phyloP scores from a whole-genome alignment of 495 filamentous ascomycete genomes.

The Patellaria atrata region DNA sequence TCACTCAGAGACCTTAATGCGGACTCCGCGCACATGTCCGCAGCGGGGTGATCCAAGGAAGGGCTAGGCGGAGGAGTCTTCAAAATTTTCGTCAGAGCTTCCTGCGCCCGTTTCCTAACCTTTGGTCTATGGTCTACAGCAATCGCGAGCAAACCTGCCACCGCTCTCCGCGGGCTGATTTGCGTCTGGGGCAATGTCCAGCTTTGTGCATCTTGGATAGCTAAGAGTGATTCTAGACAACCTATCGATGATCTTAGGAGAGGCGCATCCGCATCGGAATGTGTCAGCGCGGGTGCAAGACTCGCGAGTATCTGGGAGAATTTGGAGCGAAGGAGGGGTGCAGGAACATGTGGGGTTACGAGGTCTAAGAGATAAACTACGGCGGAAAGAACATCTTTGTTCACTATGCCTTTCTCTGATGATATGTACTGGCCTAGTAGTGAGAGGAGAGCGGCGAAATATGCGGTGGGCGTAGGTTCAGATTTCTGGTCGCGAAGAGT shows the following conservation, averaged over 20 bases:
- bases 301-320: conserved; percentile 83
- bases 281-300: conserved; percentile 67
- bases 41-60: conserved; percentile 78
- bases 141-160: conserved; percentile 71
- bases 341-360: conserved; percentile 66
- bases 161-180: conserved; percentile 75
- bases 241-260: conserved; percentile 81
- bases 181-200: conserved; percentile 77
- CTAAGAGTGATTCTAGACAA: conserved; percentile 71
- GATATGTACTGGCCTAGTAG: conserved; percentile 65
- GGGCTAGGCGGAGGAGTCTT: conserved; percentile 76
- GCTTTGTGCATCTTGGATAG: conserved; percentile 72
- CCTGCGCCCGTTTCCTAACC: conserved; percentile 86
- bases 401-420: conserved; percentile 44
- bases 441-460: conserved; percentile 91
- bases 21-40: conserved; percentile 89
- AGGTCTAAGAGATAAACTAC: conserved; percentile 94
- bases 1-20: conserved; percentile 63
- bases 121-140: conserved; percentile 84
- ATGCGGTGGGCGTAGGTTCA: conserved; percentile 70
- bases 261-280: conserved; percentile 74
- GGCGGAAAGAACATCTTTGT: conserved; percentile 72
- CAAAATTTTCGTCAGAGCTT: conserved; percentile 71
- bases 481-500: conserved; percentile 77
- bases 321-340: conserved; percentile 75